phyloP scores from a whole-genome alignment of 805 yeast species.

The Saccharomycopsis schoenii region DNA sequence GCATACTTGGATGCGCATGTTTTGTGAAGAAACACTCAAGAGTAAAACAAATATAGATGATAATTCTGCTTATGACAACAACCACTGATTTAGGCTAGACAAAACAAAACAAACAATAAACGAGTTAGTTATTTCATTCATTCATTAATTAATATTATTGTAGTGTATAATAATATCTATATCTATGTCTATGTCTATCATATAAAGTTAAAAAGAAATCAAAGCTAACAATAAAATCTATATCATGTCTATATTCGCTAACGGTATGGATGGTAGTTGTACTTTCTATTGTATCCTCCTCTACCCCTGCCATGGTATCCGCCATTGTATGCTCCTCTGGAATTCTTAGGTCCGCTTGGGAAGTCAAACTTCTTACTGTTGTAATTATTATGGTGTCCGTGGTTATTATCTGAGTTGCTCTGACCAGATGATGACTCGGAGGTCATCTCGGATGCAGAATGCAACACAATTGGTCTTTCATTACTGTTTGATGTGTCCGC shows the following conservation, averaged over 20 bases:
- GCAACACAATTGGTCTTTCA: constrained; percentile 14
- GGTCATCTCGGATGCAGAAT: constrained; percentile 7
- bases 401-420: neutral
- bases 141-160: neutral
- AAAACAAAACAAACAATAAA: neutral
- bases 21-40: too few relatives aligned
- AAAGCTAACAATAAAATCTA: neutral
- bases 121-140: neutral
- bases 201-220: neutral
- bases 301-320: constrained; percentile 6
- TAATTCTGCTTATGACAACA: too few relatives aligned
- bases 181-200: neutral
- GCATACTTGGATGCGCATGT: too few relatives aligned
- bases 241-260: neutral
- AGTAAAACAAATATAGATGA: too few relatives aligned
- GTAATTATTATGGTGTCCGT: neutral
- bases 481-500: neutral
- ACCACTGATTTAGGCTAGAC: neutral
- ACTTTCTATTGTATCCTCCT: constrained; percentile 11
- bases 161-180: neutral
- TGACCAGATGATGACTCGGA: neutral
- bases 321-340: constrained; percentile 7
- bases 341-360: constrained; percentile 7
- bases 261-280: constrained; percentile 28
- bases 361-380: constrained; percentile 1